Base-by-base conservation (phyloP, 345 rosid genomes). In the Carallia brachiata region DNA sequence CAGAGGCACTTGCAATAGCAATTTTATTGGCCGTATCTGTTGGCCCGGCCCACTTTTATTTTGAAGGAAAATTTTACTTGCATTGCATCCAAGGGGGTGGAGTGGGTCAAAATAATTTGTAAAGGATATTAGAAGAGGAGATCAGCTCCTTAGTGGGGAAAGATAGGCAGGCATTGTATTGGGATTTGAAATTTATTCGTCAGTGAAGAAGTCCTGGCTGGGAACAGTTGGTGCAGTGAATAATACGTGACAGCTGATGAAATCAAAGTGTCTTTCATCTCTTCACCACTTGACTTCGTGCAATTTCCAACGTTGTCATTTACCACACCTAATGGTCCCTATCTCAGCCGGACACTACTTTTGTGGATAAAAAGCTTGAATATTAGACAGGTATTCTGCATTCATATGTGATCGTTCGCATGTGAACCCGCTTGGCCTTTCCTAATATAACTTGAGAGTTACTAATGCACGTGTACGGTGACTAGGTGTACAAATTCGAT, bases 151-250 rank as follows among this genome's bases (percentile, higher is more conserved):
- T 52, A 71, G 68, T 52, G 69, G 63, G 66, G 52, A 82, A 79
- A 71, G 75, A 69, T 66, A 69, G 63, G 73, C 36, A 48, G 54
- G 18, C 15, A 9, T 17, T 37, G 74, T 77, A 59, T 71, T n/a
- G 81, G 81, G 75, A 75, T 75, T 80, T 71, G 86, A 50, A 66
- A 31, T 13, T 12, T 44, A 50, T 7, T 0, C 1, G 39, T 15
- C 36, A 4, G 60, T 36, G 36, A 23, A 36, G 2, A 28, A 30
- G 30, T 27, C 23, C 6, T 44, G 1, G 13, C 12, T 3, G 50
- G 50, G 50, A 44, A 44, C 50, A 44, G 17, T 12, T 12, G 50
- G 50, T 23, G 23, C 23, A 44, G 17, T 44, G 0, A 44, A 44
- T 44, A 15, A 13, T 12, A 2, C 2, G 50, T 44, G 50, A 12